These are phyloP conservation scores for Fusarium euwallaceae DNA, from an alignment of 2,329 filamentous ascomycete species.

Conservation along the genomic window DNA sequence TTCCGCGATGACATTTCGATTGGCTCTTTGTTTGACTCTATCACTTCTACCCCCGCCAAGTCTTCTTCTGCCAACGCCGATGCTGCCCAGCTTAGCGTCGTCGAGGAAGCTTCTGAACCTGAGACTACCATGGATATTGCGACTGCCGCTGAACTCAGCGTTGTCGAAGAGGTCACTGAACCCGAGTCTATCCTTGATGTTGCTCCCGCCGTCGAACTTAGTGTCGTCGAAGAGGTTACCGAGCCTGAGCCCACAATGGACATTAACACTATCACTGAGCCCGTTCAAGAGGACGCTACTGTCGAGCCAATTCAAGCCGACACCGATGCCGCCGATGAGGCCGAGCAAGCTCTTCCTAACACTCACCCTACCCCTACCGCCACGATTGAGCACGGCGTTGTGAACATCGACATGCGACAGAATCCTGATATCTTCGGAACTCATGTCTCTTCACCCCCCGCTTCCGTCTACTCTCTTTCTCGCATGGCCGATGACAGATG, in stretches of 20 bases:
- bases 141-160: neutral
- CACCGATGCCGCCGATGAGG: slow-evolving; percentile 1
- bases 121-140: neutral
- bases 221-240: neutral
- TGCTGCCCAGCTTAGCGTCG: neutral
- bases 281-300: neutral
- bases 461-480: slow-evolving; percentile 44
- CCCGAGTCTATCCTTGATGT: neutral
- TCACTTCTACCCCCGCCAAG: neutral
- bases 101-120: neutral
- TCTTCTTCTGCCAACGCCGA: neutral
- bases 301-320: neutral
- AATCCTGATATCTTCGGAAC: slow-evolving; percentile 53
- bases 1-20: slow-evolving; percentile 34
- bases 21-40: slow-evolving; percentile 13
- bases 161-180: neutral
- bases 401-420: slow-evolving; percentile 53
- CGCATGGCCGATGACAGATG: slow-evolving; percentile 45
- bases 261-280: neutral
- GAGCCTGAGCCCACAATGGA: neutral
- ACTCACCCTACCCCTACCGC: slow-evolving; percentile 4
- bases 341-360: neutral
- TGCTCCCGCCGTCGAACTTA: neutral
- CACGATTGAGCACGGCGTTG: slow-evolving; percentile 38
- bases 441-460: slow-evolving; percentile 30